phyloP scores from a whole-genome alignment of 106 monocot species.

The Iris macrosiphon region DNA sequence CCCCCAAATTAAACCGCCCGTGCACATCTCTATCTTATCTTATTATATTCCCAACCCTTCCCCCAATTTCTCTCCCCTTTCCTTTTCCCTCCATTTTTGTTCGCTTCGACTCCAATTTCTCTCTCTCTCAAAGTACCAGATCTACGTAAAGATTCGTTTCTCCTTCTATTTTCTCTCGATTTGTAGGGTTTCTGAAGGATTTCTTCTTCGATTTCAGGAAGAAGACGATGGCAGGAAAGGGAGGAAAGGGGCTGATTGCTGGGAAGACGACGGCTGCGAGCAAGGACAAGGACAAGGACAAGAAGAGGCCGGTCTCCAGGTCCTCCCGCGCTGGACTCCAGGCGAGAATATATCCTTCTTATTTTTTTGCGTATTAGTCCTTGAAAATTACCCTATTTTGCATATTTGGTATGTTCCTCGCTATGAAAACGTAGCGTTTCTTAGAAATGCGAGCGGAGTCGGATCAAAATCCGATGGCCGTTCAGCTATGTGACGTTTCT shows the following conservation, averaged over 20 bases:
- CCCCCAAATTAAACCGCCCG: no score
- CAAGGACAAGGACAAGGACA: conserved; percentile 67
- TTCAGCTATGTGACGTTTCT: neutral
- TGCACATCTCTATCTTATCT: no score
- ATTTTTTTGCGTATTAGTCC: neutral
- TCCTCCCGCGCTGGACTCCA: conserved; percentile 62
- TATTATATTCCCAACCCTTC: no score
- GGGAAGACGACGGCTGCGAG: conserved; percentile 36
- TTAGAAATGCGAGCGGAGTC: neutral
- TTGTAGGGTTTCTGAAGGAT: neutral
- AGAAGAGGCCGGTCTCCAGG: conserved; percentile 46
- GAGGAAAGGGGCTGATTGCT: conserved; percentile 51
- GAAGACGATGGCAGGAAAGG: conserved; percentile 55
- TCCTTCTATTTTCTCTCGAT: neutral
- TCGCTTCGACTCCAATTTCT: no score
- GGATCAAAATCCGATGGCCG: neutral
- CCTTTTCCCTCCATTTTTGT: no score
- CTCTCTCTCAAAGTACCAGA: no score
- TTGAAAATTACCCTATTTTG: neutral
- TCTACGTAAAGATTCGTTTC: no score
- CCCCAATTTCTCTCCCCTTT: no score
- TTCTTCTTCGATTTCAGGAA: neutral
- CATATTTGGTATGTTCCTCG: neutral
- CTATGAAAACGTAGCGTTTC: neutral
- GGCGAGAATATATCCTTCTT: conserved; percentile 4